These are phyloP conservation scores for Fusarium nurragi DNA, from an alignment of 2,329 filamentous ascomycete species.

Conservation along the genomic window DNA sequence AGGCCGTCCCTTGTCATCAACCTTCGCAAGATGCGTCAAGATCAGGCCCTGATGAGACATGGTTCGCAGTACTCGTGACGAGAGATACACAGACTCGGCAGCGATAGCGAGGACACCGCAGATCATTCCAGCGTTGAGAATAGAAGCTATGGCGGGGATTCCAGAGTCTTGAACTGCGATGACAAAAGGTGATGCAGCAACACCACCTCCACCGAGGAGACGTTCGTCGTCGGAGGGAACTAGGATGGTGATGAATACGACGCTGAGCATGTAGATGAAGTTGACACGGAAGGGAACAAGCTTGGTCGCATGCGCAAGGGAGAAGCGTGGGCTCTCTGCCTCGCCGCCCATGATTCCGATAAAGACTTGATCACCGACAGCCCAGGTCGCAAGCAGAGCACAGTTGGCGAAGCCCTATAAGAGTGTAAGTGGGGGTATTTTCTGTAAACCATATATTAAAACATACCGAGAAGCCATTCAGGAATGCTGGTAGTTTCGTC, in stretches of 20 bases:
- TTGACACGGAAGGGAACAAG: constrained; percentile 34
- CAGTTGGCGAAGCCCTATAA: constrained; percentile 33
- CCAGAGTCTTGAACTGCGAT: constrained; percentile 24
- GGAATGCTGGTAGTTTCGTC: constrained; percentile 14
- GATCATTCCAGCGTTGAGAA: constrained; percentile 40
- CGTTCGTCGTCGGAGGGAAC: constrained; percentile 28
- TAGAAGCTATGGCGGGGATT: constrained; percentile 22
- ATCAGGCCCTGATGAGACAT: constrained; percentile 28
- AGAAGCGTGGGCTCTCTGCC: constrained; percentile 31
- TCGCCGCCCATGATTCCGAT: constrained; percentile 39
- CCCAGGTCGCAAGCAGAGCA: constrained; percentile 33
- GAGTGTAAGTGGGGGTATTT: background rate
- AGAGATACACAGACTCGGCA: constrained; percentile 25
- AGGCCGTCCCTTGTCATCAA: constrained; percentile 16
- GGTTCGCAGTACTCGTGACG: constrained; percentile 26
- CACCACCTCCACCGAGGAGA: constrained; percentile 22
- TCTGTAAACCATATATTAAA: no score
- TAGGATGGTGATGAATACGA: constrained; percentile 32
- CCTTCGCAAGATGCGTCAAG: constrained; percentile 7
- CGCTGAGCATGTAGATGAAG: constrained; percentile 35
- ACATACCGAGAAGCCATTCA: constrained; percentile 28
- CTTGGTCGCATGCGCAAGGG: constrained; percentile 32
- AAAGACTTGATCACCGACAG: constrained; percentile 38
- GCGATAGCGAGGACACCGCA: constrained; percentile 30
- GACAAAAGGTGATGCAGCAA: constrained; percentile 33